These are phyloP conservation scores for Agrocybe pediades DNA, from an alignment of 768 basidiomycete species.

Conservation along the genomic window DNA sequence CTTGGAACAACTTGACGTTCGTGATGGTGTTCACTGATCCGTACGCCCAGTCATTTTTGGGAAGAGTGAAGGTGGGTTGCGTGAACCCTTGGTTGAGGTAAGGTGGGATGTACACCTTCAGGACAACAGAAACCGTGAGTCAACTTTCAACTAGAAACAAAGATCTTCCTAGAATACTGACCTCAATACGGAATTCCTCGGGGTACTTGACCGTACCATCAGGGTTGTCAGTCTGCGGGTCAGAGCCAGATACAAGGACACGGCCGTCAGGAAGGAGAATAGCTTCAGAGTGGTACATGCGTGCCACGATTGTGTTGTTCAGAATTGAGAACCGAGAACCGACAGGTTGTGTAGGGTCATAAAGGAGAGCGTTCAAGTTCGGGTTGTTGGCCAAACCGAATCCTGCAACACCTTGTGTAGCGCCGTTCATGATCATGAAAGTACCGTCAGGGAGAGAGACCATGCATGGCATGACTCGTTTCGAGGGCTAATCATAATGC, in stretches of 20 bases:
- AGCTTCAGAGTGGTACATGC: constrained; percentile 79
- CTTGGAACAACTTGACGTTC: constrained; percentile 46
- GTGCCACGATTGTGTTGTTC: constrained; percentile 67
- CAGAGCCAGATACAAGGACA: constrained; percentile 76
- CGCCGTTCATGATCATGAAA: constrained; percentile 77
- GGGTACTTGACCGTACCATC: constrained; percentile 52
- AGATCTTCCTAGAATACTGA: constrained; percentile 8
- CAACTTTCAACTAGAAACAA: not conserved
- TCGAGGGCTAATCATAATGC: constrained; percentile 15
- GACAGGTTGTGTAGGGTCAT: constrained; percentile 64
- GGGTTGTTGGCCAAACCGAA: constrained; percentile 71
- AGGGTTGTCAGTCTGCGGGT: constrained; percentile 54
- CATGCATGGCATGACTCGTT: constrained; percentile 77
- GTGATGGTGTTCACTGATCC: constrained; percentile 55
- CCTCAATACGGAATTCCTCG: constrained; percentile 75
- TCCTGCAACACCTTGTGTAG: constrained; percentile 67
- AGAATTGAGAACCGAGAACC: constrained; percentile 68
- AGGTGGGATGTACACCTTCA: constrained; percentile 80
- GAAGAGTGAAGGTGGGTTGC: constrained; percentile 64
- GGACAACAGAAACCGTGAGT: constrained; percentile 13
- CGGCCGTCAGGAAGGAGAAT: constrained; percentile 75
- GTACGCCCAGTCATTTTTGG: constrained; percentile 64
- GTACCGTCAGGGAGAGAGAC: constrained; percentile 75
- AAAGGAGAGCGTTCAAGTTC: constrained; percentile 65
- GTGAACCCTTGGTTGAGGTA: constrained; percentile 68